phyloP scores from a whole-genome alignment of 441 rosid genomes.

The Isatis lusitanica region DNA sequence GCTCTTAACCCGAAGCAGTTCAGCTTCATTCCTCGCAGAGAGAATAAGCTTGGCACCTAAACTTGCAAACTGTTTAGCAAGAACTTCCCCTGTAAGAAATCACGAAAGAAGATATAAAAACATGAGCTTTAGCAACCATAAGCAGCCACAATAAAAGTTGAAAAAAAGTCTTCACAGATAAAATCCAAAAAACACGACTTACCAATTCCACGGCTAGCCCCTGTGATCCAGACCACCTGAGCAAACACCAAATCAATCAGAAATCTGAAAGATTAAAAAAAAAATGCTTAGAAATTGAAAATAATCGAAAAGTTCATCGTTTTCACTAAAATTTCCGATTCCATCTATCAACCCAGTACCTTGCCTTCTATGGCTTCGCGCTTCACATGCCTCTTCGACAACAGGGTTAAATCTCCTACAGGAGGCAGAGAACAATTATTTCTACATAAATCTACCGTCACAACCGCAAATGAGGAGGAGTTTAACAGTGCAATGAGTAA shows the following conservation, averaged over 20 bases:
- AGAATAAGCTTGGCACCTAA: slow-evolving; percentile 91
- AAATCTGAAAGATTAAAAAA: background rate
- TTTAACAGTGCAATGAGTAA: background rate
- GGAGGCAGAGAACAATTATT: slow-evolving; percentile 2
- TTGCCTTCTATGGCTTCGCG: slow-evolving; percentile 76
- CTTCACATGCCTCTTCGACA: slow-evolving; percentile 66
- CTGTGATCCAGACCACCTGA: slow-evolving; percentile 92
- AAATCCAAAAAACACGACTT: background rate
- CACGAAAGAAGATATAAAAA: slow-evolving; percentile 3
- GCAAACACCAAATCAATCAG: slow-evolving; percentile 1
- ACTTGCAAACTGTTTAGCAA: slow-evolving; percentile 77
- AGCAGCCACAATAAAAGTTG: background rate
- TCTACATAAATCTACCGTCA: background rate
- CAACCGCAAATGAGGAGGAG: slow-evolving; percentile 5
- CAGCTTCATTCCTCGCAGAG: slow-evolving; percentile 76
- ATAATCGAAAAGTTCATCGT: background rate
- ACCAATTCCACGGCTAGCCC: slow-evolving; percentile 97
- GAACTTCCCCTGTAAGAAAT: slow-evolving; percentile 62
- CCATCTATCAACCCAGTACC: slow-evolving; percentile 35
- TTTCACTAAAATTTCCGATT: background rate
- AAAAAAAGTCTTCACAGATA: background rate
- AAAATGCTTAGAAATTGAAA: background rate
- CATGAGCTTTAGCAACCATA: background rate
- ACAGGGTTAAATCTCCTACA: slow-evolving; percentile 73
- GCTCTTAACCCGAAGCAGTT: slow-evolving; percentile 65